A percentile compares a stretch with the other conserved stretches of the same genome.
phyloP scores from a whole-genome alignment of 2,329 filamentous ascomycete genomes.

The Mycosphaerelloides madeirae region DNA sequence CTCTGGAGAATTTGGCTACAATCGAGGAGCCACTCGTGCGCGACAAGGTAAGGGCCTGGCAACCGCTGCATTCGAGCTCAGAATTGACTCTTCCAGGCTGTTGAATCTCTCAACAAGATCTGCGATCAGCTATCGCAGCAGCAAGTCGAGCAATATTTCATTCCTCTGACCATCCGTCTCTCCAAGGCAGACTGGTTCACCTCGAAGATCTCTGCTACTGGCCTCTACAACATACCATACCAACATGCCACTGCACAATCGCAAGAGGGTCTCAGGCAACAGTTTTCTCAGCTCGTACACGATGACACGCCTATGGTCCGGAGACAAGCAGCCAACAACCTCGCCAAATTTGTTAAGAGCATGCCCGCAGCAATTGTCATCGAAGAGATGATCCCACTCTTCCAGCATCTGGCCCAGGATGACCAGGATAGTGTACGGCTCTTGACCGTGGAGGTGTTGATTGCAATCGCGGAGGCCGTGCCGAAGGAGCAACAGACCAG shows the following conservation, averaged over 20 bases:
- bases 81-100: conserved; percentile 60
- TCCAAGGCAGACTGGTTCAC: conserved; percentile 99
- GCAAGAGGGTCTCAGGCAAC: conserved; percentile 85
- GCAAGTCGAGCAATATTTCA: conserved; percentile 96
- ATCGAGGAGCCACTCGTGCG: conserved; percentile 97
- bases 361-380: conserved; percentile 89
- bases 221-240: conserved; percentile 90
- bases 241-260: conserved; percentile 80
- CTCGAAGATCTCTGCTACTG: conserved; percentile 96
- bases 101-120: conserved; percentile 99
- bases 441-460: conserved; percentile 92
- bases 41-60: conserved; percentile 71
- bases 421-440: conserved; percentile 97
- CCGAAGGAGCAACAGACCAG: conserved; percentile 97
- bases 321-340: conserved; percentile 90
- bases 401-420: conserved; percentile 92
- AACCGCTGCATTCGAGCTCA: conserved; percentile 6
- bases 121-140: conserved; percentile 84
- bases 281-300: conserved; percentile 89
- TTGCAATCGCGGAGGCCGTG: conserved; percentile 92
- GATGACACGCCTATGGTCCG: conserved; percentile 99
- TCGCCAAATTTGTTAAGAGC: conserved; percentile 96
- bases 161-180: conserved; percentile 88
- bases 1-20: conserved; percentile 93
- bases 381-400: conserved; percentile 97